Percentiles rank a stretch among this genome's conserved stretches.
These are phyloP conservation scores for Euclidium syriacum DNA, from an alignment of 345 rosid genomes.

Conservation along the genomic window DNA sequence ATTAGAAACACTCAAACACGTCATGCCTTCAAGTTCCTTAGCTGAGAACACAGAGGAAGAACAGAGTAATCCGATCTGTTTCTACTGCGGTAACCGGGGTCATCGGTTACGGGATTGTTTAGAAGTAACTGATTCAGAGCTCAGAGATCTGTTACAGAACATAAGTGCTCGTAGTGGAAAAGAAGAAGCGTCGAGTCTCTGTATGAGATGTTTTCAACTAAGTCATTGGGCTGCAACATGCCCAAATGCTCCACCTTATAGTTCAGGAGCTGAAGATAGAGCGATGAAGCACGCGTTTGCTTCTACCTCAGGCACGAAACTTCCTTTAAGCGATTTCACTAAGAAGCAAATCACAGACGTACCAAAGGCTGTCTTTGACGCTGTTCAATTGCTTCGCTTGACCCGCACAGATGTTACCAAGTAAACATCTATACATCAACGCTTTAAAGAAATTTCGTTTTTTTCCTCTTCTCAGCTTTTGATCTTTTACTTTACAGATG, in stretches of 20 bases:
- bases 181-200: slow-evolving; percentile 41
- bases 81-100: slow-evolving; percentile 71
- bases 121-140: slow-evolving; percentile 55
- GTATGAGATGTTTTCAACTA: slow-evolving; percentile 64
- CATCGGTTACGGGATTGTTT: slow-evolving; percentile 58
- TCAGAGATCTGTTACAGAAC: slow-evolving; percentile 46
- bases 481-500: slow-evolving; percentile 37
- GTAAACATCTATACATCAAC: slow-evolving; percentile 38
- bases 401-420: slow-evolving; percentile 64
- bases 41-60: slow-evolving; percentile 31
- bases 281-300: slow-evolving; percentile 9
- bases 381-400: slow-evolving; percentile 55
- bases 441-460: too few relatives aligned
- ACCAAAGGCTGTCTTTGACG: slow-evolving; percentile 50
- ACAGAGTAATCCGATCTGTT: slow-evolving; percentile 33
- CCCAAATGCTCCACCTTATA: slow-evolving; percentile 38
- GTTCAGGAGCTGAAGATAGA: slow-evolving; percentile 29
- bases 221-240: slow-evolving; percentile 80
- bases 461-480: background rate
- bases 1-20: slow-evolving; percentile 66
- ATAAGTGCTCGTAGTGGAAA: slow-evolving; percentile 32
- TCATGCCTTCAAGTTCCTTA: slow-evolving; percentile 30
- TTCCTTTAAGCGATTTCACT: slow-evolving; percentile 16
- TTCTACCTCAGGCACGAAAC: slow-evolving; percentile 39
- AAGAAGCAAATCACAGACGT: slow-evolving; percentile 25